These are phyloP conservation scores for Canavalia gladiata DNA, from an alignment of 306 rosid genomes.

Conservation along the genomic window DNA sequence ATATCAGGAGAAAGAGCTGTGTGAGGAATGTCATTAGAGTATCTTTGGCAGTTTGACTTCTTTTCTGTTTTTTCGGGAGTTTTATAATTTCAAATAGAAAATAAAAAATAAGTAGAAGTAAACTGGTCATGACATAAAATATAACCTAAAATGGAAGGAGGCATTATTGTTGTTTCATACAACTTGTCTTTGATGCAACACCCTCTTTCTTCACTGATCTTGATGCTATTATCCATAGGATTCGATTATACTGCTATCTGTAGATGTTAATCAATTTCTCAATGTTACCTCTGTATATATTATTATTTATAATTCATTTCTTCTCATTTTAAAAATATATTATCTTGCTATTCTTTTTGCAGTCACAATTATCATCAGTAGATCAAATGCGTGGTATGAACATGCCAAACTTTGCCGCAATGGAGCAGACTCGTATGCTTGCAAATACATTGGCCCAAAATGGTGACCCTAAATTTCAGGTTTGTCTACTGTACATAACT, in stretches of 20 bases:
- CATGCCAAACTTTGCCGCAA: slow-evolving; percentile 77
- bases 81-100: slow-evolving; percentile 21
- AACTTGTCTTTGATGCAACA: slow-evolving; percentile 13
- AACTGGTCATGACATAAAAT: slow-evolving; percentile 22
- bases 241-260: slow-evolving; percentile 25
- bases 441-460: slow-evolving; percentile 94
- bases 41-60: slow-evolving; percentile 31
- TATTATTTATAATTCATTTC: slow-evolving; percentile 29
- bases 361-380: slow-evolving; percentile 81
- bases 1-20: slow-evolving; percentile 17
- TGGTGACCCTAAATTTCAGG: slow-evolving; percentile 97
- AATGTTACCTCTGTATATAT: not conserved
- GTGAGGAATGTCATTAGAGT: slow-evolving; percentile 33
- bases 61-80: slow-evolving; percentile 11
- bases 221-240: not conserved
- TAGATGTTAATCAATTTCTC: slow-evolving; percentile 25
- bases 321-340: not conserved
- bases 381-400: slow-evolving; percentile 77
- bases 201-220: not conserved
- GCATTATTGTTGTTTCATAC: not conserved
- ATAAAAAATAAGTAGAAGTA: slow-evolving; percentile 32
- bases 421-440: slow-evolving; percentile 97
- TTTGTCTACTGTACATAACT: slow-evolving; percentile 48
- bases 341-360: slow-evolving; percentile 51
- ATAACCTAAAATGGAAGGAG: not conserved